Percentiles rank a stretch among this genome's conserved stretches.
phyloP scores from a whole-genome alignment of 352 stramenopile species.

The Globisporangium apiculatum region DNA sequence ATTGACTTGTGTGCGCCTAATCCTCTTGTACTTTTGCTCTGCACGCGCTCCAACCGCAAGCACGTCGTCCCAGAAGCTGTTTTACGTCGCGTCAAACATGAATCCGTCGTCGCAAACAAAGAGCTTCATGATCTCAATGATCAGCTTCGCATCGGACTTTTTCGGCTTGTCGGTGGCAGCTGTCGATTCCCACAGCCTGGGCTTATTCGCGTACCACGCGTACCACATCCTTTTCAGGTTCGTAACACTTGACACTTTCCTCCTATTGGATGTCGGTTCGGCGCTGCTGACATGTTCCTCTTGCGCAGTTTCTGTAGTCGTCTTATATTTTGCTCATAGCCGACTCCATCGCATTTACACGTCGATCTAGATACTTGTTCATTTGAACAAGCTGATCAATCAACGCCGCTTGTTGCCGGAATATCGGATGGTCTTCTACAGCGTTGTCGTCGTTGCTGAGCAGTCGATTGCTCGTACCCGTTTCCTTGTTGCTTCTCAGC shows the following conservation, averaged over 20 bases:
- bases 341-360: background rate
- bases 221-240: background rate
- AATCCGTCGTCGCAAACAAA: background rate
- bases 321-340: background rate
- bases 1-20: too few species aligned
- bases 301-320: background rate
- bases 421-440: background rate
- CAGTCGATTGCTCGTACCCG: background rate
- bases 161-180: background rate
- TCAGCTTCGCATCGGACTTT: conserved; percentile 1
- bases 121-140: conserved; percentile 1
- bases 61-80: background rate
- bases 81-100: background rate
- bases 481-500: background rate
- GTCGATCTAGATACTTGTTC: background rate
- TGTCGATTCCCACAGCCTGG: background rate
- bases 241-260: background rate
- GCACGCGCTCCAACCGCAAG: background rate
- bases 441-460: background rate
- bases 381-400: background rate
- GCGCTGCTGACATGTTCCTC: background rate
- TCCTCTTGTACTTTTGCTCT: background rate
- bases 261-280: background rate
- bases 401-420: background rate
- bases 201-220: background rate